Conservation (phyloP, 805 yeast species). For the Saturnispora kantuleensis region DNA sequence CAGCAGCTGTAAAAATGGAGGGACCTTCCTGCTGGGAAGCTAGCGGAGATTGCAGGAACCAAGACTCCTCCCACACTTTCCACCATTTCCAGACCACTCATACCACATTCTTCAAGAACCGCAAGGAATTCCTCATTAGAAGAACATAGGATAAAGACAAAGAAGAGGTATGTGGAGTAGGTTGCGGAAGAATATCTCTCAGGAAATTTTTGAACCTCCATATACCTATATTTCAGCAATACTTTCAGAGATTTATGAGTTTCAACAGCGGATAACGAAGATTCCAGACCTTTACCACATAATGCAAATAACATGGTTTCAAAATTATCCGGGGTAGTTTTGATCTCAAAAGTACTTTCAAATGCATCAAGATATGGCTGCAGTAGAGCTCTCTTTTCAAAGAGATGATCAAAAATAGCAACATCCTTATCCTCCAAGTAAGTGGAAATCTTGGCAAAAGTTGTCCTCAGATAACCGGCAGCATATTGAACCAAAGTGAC, state of each 20-base stretch:
- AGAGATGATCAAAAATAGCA: constrained; percentile 22
- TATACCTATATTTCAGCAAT: constrained; percentile 34
- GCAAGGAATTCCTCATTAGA: constrained; percentile 28
- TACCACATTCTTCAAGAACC: constrained; percentile 27
- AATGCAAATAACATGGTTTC: constrained; percentile 40
- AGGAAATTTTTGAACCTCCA: constrained; percentile 19
- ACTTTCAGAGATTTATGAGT: constrained; percentile 37
- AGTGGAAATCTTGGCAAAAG: constrained; percentile 26
- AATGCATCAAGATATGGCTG: constrained; percentile 32
- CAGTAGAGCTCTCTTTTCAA: constrained; percentile 28
- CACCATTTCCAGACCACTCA: constrained; percentile 24
- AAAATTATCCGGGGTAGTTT: constrained; percentile 36
- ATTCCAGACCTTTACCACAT: constrained; percentile 46
- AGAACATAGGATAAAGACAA: constrained; percentile 26
- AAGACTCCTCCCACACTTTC: constrained; percentile 24
- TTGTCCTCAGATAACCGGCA: constrained; percentile 27
- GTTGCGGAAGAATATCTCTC: constrained; percentile 7
- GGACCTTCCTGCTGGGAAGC: constrained; percentile 8
- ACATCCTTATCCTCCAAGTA: constrained; percentile 23
- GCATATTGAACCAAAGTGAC: constrained; percentile 24
- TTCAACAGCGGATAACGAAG: constrained; percentile 44
- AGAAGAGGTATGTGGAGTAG: constrained; percentile 25
- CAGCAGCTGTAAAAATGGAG: constrained; percentile 14
- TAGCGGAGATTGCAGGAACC: constrained; percentile 28
- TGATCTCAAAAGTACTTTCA: constrained; percentile 34